phyloP scores from a whole-genome alignment of 176 grass and related monocot species.

The Triticum timopheevii region DNA sequence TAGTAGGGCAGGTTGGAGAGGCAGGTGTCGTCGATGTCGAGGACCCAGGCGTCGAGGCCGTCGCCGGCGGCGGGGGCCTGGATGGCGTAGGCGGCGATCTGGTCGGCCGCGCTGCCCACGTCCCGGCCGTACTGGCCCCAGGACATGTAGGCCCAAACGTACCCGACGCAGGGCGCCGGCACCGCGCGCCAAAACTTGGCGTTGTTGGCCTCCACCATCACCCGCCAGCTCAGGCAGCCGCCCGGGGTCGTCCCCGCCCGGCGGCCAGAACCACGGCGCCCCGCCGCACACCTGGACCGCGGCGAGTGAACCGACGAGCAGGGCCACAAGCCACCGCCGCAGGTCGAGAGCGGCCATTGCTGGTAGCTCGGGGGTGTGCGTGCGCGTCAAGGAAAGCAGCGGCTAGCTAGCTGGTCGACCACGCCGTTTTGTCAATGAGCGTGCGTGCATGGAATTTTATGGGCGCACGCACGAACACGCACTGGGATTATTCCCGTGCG shows the following conservation, averaged over 20 bases:
- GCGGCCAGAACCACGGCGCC: constrained; percentile 33
- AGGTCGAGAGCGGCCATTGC: background rate
- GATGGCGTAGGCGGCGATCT: constrained; percentile 43
- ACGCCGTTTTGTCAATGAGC: background rate
- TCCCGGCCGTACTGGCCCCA: constrained; percentile 72
- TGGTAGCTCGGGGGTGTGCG: too few species aligned
- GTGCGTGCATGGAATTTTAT: constrained; percentile 31
- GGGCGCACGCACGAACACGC: background rate
- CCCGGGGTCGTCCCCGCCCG: constrained; percentile 28
- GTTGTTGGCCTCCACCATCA: constrained; percentile 82
- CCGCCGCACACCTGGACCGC: background rate
- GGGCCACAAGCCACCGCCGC: background rate
- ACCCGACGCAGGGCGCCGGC: constrained; percentile 53
- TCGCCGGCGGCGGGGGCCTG: constrained; percentile 19
- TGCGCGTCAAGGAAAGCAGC: background rate
- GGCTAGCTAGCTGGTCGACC: background rate
- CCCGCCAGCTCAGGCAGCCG: constrained; percentile 71
- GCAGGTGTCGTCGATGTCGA: constrained; percentile 92
- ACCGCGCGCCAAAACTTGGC: constrained; percentile 57
- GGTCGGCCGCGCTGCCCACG: constrained; percentile 37
- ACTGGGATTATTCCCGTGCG: background rate
- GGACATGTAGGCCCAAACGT: constrained; percentile 64
- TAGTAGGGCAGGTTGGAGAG: constrained; percentile 78
- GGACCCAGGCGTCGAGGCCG: constrained; percentile 70
- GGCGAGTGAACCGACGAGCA: background rate